Conservation (phyloP, 1,139 yeast species). For the Zygosaccharomyces pseudobailii region DNA sequence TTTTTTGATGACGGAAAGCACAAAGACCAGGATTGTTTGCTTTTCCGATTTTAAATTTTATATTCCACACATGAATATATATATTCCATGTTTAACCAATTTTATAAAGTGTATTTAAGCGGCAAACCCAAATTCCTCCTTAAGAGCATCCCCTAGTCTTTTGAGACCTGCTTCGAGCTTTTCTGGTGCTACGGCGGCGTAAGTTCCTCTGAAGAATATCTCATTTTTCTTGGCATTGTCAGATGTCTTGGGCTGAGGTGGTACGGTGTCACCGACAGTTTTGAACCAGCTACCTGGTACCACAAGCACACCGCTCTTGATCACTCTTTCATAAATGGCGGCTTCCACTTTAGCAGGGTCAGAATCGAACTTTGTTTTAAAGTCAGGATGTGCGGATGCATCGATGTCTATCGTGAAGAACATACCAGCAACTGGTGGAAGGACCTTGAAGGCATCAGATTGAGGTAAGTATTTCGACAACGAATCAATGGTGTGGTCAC, state of each 20-base stretch:
- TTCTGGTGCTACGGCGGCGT: slow-evolving; percentile 65
- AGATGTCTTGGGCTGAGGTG: slow-evolving; percentile 51
- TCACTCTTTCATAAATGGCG: slow-evolving; percentile 45
- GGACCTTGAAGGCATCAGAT: slow-evolving; percentile 29
- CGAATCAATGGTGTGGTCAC: slow-evolving; percentile 60
- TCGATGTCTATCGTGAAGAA: slow-evolving; percentile 54
- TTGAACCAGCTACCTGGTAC: slow-evolving; percentile 64
- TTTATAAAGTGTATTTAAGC: background rate
- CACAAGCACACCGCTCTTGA: slow-evolving; percentile 48
- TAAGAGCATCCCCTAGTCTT: slow-evolving; percentile 52
- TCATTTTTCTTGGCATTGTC: slow-evolving; percentile 38
- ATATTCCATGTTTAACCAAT: background rate
- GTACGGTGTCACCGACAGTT: slow-evolving; percentile 38
- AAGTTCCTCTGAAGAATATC: slow-evolving; percentile 60
- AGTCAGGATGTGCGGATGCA: slow-evolving; percentile 55
- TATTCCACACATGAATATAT: background rate
- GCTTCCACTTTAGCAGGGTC: slow-evolving; percentile 49
- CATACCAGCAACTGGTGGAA: slow-evolving; percentile 65
- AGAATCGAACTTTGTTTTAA: slow-evolving; percentile 39
- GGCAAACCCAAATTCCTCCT: slow-evolving; percentile 36
- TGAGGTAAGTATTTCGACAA: slow-evolving; percentile 45
- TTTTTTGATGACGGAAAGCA: background rate
- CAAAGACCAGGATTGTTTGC: background rate
- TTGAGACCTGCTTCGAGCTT: slow-evolving; percentile 48
- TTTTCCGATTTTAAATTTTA: background rate